Evolutionary conservation across 352 stramenopile species (phyloP), one percentile per base, ranked within the genome.

Genomic region (Pythium brachiatum): DNA sequence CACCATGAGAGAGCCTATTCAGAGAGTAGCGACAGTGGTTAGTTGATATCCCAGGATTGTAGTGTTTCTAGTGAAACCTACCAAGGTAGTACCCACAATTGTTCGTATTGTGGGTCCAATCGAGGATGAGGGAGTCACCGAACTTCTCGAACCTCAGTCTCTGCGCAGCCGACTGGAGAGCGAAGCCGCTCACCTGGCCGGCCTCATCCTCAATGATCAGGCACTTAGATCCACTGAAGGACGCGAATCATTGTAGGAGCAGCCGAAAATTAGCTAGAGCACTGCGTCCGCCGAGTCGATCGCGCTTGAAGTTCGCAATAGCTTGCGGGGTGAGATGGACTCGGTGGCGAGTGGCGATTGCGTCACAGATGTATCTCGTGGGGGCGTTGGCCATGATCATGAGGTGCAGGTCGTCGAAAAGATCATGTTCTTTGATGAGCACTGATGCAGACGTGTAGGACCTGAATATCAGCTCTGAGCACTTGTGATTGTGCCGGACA

Each of bases 51-150:
- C n/a, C n/a, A 18, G 9, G 38, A 51, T 16, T 31, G 2, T 3
- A 29, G 23, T 7, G 3, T 12, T 57, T 1, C 15, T 2, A 20
- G 2, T 51, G 4, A 32, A 7, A 47, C 62, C 21, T 48, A 60
- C 65, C 65, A 9, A 72, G 23, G 23, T 65, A 62, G 23, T 57
- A 62, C 4, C 53, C 66, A 23, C 56, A 2, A 25, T 66, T 69
- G 50, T 73, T 73, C 0, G 60, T 69, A 12, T 67, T 59, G 21
- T 69, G 66, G 0, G 66, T 73, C 60, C 60, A 69, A 21, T 73
- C 66, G 7, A 73, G 13, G 1, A 73, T 1, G n/a, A 73, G 25
- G 34, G n/a, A 55, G 20, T 66, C 52, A 2, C 61, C 66, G 36
- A 60, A 75, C 25, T 56, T 46, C 32, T 44, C 26, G 29, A 61